Evolutionary conservation across 2,329 filamentous ascomycete genomes (phyloP).

Genomic region (Neopestalotiopsis sp.): DNA sequence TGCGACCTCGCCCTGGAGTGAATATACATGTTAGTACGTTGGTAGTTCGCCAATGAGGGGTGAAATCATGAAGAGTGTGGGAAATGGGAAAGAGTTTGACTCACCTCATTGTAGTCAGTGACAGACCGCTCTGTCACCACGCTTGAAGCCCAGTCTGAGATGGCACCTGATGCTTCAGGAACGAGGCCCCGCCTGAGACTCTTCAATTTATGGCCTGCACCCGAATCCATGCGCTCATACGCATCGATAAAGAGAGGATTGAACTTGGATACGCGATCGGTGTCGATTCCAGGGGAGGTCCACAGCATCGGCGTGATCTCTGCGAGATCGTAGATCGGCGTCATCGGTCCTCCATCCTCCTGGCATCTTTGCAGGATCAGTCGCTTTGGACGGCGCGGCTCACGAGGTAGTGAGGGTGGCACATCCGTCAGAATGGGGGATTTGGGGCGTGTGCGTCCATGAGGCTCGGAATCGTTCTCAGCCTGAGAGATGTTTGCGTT

Average conservation of each 20-base stretch:
- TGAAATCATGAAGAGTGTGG: too few species aligned
- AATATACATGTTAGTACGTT: constrained; percentile 22
- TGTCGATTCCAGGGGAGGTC: constrained; percentile 29
- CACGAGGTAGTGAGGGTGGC: constrained; percentile 13
- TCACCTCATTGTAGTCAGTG: too few species aligned
- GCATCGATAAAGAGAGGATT: constrained; percentile 28
- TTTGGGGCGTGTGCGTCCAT: constrained; percentile 27
- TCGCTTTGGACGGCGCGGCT: constrained; percentile 17
- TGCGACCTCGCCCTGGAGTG: not conserved
- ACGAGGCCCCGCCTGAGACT: constrained; percentile 18
- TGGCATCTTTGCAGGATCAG: constrained; percentile 33
- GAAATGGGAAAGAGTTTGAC: too few species aligned
- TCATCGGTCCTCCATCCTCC: constrained; percentile 29
- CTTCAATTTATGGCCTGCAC: constrained; percentile 29
- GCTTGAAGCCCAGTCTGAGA: constrained; percentile 14
- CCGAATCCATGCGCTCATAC: constrained; percentile 40
- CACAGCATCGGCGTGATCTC: constrained; percentile 31
- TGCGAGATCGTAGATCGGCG: constrained; percentile 32
- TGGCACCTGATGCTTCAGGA: not conserved
- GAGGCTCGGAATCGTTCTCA: not conserved
- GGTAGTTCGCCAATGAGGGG: too few species aligned
- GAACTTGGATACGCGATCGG: constrained; percentile 18
- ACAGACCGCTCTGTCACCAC: constrained; percentile 15
- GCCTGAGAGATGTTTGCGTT: too few species aligned
- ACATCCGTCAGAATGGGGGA: constrained; percentile 21